phyloP scores from a whole-genome alignment of 179 eudicot species.

The Spinacia oleracea region DNA sequence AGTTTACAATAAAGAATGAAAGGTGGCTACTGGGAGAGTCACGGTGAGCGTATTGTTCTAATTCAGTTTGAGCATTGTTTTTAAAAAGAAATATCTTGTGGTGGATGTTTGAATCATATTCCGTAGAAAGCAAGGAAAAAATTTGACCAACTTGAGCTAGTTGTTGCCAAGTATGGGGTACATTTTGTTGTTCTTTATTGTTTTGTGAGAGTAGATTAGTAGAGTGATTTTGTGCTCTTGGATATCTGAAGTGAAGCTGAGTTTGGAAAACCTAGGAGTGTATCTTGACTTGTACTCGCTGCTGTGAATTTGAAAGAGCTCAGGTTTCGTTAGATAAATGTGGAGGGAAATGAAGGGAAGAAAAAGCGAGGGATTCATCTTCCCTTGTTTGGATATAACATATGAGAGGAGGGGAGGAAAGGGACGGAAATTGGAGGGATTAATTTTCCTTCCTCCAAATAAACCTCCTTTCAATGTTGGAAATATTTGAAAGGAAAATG shows the following conservation, averaged over 20 bases:
- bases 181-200: background rate
- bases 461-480: too few species aligned
- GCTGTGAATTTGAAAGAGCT: background rate
- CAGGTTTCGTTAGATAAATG: too few species aligned
- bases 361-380: too few species aligned
- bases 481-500: too few species aligned
- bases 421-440: too few species aligned
- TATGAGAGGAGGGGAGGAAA: too few species aligned
- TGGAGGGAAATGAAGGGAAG: too few species aligned
- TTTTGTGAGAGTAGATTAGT: background rate
- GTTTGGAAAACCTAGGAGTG: background rate
- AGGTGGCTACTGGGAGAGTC: background rate
- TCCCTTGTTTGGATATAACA: too few species aligned
- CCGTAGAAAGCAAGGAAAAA: background rate
- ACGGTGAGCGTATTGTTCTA: background rate
- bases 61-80: background rate
- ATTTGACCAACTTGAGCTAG: background rate
- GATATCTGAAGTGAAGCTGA: background rate
- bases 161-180: background rate
- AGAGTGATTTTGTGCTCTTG: background rate
- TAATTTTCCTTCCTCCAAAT: too few species aligned
- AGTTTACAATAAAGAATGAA: background rate
- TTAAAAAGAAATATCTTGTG: background rate
- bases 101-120: background rate
- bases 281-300: background rate